Percentiles rank a stretch among this genome's conserved stretches.
These are phyloP conservation scores for Hanseniaspora singularis DNA, from an alignment of 805 yeast species.

Conservation along the genomic window DNA sequence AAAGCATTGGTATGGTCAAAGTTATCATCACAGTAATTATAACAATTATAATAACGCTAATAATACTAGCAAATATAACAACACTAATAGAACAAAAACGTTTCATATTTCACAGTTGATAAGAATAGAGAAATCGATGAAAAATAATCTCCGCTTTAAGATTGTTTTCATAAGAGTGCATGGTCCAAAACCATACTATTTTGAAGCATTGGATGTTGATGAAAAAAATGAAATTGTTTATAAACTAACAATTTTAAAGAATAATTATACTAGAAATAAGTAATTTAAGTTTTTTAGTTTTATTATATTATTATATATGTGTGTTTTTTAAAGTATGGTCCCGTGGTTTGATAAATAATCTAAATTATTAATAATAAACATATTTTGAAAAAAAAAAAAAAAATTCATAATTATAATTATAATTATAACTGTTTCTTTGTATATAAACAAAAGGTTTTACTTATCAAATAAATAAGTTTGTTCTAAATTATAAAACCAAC, in stretches of 20 bases:
- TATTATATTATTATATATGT: not conserved
- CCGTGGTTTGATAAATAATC: too few species aligned
- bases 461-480: too few species aligned
- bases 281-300: too few species aligned
- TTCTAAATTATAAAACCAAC: too few species aligned
- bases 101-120: constrained; percentile 72
- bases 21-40: constrained; percentile 16
- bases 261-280: constrained; percentile 39
- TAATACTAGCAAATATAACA: not conserved
- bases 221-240: constrained; percentile 66
- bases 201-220: constrained; percentile 54
- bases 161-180: constrained; percentile 58
- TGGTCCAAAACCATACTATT: constrained; percentile 70
- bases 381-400: not conserved
- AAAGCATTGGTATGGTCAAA: constrained; percentile 49
- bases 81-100: constrained; percentile 63
- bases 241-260: constrained; percentile 48
- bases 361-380: not conserved
- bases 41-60: constrained; percentile 17
- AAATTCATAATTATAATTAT: too few species aligned
- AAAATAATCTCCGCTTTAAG: constrained; percentile 69
- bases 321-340: too few species aligned
- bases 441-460: too few species aligned
- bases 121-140: constrained; percentile 62
- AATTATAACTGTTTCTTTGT: too few species aligned